phyloP scores from a whole-genome alignment of 1,139 yeast species.

The Blastobotrys apis region DNA sequence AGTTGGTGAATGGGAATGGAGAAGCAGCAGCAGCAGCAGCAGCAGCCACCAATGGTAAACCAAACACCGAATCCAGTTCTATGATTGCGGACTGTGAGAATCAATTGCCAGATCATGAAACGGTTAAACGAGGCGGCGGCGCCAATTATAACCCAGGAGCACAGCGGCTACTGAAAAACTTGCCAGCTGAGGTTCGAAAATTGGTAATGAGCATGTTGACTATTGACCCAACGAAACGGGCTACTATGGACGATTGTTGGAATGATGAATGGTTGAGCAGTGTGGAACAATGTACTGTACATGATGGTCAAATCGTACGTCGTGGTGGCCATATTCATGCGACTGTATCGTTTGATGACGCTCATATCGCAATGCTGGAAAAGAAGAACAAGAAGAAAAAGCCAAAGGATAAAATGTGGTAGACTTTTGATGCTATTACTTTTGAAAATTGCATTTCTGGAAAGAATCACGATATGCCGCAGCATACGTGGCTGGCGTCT shows the following conservation, averaged over 20 bases:
- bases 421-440: constrained; percentile 11
- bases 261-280: constrained; percentile 68
- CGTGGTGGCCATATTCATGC: constrained; percentile 70
- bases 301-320: constrained; percentile 35
- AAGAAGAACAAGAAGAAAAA: constrained; percentile 45
- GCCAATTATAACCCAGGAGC: constrained; percentile 32
- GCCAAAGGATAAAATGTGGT: constrained; percentile 39
- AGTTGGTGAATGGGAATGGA: too few relatives aligned
- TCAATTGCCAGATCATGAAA: neutral
- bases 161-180: constrained; percentile 30
- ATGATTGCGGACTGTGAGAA: neutral
- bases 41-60: neutral
- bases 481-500: too few relatives aligned
- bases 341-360: constrained; percentile 86
- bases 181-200: constrained; percentile 35
- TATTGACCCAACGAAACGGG: constrained; percentile 46
- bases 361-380: constrained; percentile 91
- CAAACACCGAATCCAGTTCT: neutral
- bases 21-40: too few relatives aligned
- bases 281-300: constrained; percentile 48
- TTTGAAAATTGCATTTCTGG: neutral
- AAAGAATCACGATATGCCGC: too few relatives aligned
- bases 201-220: constrained; percentile 34
- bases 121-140: neutral
- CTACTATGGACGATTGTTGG: constrained; percentile 79